Base-by-base conservation (phyloP, 805 yeast species). In the Cyberlindnera suaveolens region DNA sequence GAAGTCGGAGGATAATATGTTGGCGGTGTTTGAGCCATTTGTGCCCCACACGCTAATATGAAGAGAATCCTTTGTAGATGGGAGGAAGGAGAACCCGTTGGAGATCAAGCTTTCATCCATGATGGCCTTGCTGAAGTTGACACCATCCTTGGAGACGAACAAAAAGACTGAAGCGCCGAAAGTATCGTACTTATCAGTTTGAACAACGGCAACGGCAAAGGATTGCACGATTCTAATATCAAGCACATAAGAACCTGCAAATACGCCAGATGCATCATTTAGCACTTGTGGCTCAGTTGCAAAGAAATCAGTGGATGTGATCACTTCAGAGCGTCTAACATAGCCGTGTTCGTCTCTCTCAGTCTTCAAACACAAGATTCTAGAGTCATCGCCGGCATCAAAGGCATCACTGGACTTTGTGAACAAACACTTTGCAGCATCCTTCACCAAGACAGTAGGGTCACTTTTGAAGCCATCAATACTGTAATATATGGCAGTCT, bases 271-370 rank as follows among this genome's bases (percentile, higher is more conserved):
- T 4, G 59, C 61, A n/a, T 63, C 60, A 33, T 67, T 53, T 18
- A 57, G 46, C 14, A 57, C 49, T 14, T 59, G 53, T 5, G 53
- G 53, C 3, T 41, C 47, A 7, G 67, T 51, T 30, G 64, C 51
- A 60, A 76, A 77, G 54, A 68, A 75, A 51, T 78, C 75, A 14
- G 63, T 54, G 0, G 81, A 67, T 7, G 54, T 49, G n/a, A 57
- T 34, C 17, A 58, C 43, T 14, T 52, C 41, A 11, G 66, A 59
- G 31, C 75, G 57, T 9, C 49, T 39, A 17, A 54, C 35, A 29
- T 48, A 48, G 0, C 75, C 67, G 19, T 64, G 65, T 4, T 61
- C 52, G 8, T 65, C 67, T 41, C 65, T 67, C 20, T 73, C 73
- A 33, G 60, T 50, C 14, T 66, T 56, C 48, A 83, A 72, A 32